Percentiles rank a stretch among this genome's conserved stretches.
Evolutionary conservation across 2,329 filamentous ascomycete genomes (phyloP).

Genomic region (Verticillium alfalfae): DNA sequence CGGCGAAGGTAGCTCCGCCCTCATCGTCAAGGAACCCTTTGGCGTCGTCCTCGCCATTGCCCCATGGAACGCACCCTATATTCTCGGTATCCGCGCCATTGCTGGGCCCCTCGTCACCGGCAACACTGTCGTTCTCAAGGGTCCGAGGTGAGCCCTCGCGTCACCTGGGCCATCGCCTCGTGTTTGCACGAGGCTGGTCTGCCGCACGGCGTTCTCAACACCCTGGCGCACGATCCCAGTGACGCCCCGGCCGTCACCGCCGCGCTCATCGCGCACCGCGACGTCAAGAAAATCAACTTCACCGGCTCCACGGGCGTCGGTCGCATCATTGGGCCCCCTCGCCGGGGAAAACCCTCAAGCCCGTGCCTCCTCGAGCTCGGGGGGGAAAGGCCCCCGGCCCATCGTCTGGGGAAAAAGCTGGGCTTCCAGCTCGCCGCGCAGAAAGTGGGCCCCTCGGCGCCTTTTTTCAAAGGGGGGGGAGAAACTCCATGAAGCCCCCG

Average conservation of each 20-base stretch:
- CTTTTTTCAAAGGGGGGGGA: too few relatives aligned
- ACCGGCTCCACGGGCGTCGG: conserved; percentile 74
- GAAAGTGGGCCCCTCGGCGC: too few relatives aligned
- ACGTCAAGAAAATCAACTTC: conserved; percentile 78
- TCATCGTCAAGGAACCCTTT: conserved; percentile 65
- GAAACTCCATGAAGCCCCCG: too few relatives aligned
- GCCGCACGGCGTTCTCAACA: conserved; percentile 68
- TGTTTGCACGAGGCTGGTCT: conserved; percentile 70
- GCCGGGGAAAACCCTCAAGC: conserved; percentile 72
- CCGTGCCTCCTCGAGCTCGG: conserved; percentile 74
- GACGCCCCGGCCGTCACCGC: conserved; percentile 64
- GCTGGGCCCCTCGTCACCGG: conserved; percentile 66
- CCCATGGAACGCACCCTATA: conserved; percentile 65
- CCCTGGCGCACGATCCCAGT: conserved; percentile 60
- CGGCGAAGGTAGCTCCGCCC: conserved; percentile 44
- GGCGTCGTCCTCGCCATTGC: conserved; percentile 76
- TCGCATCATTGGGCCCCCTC: conserved; percentile 61
- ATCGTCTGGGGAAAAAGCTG: conserved; percentile 75
- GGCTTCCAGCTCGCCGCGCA: conserved; percentile 70
- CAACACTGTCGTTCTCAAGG: conserved; percentile 73
- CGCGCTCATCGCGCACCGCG: conserved; percentile 59
- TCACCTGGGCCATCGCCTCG: conserved; percentile 55
- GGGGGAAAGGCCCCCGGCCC: conserved; percentile 72
- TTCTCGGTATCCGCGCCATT: conserved; percentile 49
- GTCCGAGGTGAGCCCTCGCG: conserved; percentile 61